Evolutionary conservation across 2,329 filamentous ascomycete genomes (phyloP).

Genomic region (Calonectria naviculata): DNA sequence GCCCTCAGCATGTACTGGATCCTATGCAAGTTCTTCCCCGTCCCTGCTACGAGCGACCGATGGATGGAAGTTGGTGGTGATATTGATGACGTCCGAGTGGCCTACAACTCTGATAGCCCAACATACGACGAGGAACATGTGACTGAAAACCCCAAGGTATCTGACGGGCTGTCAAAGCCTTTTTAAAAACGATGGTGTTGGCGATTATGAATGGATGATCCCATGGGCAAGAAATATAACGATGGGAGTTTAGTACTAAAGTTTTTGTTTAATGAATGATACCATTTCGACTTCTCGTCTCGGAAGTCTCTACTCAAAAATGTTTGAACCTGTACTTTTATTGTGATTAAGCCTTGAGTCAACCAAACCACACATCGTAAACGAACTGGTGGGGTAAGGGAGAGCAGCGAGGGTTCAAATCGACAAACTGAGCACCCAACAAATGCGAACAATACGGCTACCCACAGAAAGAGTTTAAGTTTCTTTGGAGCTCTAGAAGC

Average conservation of each 20-base stretch:
- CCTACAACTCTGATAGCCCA: constrained; percentile 54
- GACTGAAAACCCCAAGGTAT: constrained; percentile 23
- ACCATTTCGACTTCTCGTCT: neutral
- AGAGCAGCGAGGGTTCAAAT: neutral
- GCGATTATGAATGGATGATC: neutral
- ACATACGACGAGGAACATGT: constrained; percentile 53
- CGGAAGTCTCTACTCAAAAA: neutral
- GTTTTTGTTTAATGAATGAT: constrained; percentile 17
- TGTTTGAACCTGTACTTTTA: too few relatives aligned
- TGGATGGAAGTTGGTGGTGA: constrained; percentile 84
- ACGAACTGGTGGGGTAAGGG: neutral
- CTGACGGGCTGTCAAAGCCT: constrained; percentile 21
- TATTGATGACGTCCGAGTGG: constrained; percentile 63
- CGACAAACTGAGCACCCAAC: too few relatives aligned
- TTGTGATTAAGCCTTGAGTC: neutral
- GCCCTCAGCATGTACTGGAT: constrained; percentile 74
- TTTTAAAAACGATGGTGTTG: constrained; percentile 16
- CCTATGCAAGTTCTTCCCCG: constrained; percentile 75
- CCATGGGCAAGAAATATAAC: neutral
- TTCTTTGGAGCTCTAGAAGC: too few relatives aligned
- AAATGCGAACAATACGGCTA: too few relatives aligned
- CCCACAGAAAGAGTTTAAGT: too few relatives aligned
- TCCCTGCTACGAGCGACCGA: constrained; percentile 77
- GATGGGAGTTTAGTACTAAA: neutral
- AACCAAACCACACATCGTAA: neutral